A percentile compares a stretch with the other conserved stretches of the same genome.
phyloP scores from a whole-genome alignment of 139 green algal genomes.

The Micromonas pusilla region DNA sequence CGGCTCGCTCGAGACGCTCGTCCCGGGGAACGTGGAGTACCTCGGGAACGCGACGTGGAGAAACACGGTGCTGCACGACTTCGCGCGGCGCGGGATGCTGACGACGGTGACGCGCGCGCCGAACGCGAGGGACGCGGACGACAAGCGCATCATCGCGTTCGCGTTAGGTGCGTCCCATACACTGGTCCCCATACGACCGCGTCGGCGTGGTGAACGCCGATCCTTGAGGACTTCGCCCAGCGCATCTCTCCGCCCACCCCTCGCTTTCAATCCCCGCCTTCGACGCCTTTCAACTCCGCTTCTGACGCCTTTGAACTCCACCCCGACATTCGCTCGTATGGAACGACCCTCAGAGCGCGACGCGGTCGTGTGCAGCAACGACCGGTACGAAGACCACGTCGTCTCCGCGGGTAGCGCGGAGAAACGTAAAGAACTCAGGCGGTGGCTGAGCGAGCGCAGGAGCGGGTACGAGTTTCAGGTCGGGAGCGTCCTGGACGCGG shows the following conservation, averaged over 20 bases:
- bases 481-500: neutral
- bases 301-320: no score
- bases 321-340: no score
- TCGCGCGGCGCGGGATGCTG: neutral
- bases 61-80: neutral
- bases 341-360: no score
- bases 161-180: neutral
- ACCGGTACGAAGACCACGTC: constrained; percentile 7
- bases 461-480: constrained; percentile 3
- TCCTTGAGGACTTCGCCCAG: no score
- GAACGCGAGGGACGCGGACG: neutral
- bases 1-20: neutral
- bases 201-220: neutral
- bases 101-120: neutral
- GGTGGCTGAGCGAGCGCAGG: neutral
- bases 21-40: neutral
- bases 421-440: neutral
- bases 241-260: no score
- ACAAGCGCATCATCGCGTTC: neutral
- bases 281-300: no score
- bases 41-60: neutral
- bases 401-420: neutral
- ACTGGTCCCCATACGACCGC: neutral
- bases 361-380: neutral
- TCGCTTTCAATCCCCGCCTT: no score